phyloP scores from a whole-genome alignment of 495 filamentous ascomycete species.

The Copromyces sp. region DNA sequence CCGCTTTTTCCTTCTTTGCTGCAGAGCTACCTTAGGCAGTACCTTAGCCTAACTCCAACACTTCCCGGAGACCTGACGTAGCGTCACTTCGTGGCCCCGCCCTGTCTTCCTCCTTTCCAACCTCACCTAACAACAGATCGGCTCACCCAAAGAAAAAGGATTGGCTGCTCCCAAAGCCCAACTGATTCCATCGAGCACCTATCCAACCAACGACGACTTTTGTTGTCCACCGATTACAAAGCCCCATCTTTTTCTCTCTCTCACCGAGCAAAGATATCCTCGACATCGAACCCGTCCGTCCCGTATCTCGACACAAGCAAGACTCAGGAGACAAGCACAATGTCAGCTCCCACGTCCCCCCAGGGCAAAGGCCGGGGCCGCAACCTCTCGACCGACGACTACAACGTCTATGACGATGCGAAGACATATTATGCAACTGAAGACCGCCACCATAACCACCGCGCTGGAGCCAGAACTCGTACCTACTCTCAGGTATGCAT shows the following conservation, averaged over 20 bases:
- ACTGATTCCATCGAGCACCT: neutral
- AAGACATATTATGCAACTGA: constrained; percentile 40
- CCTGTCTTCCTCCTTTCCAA: neutral
- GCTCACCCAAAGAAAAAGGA: neutral
- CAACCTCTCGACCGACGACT: constrained; percentile 21
- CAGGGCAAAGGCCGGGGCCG: constrained; percentile 10
- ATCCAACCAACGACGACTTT: neutral
- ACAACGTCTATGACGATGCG: constrained; percentile 36
- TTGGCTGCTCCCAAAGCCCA: neutral
- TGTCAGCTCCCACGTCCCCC: neutral
- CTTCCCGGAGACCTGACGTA: neutral
- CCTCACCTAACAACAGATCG: neutral
- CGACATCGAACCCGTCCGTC: constrained; percentile 4
- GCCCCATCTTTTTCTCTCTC: neutral
- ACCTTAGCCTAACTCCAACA: neutral
- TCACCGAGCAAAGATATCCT: constrained; percentile 1
- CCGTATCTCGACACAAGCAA: neutral
- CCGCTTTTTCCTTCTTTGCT: neutral
- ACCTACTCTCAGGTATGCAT: constrained; percentile 37
- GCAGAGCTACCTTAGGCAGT: neutral
- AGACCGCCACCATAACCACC: constrained; percentile 31
- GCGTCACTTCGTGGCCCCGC: constrained; percentile 3
- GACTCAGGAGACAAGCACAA: neutral
- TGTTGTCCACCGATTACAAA: neutral
- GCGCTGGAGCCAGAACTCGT: constrained; percentile 32